Evolutionary conservation across 257 asterid species (phyloP), one percentile per base, ranked within the genome.

Genomic region (Dorcoceras hygrometricum): DNA sequence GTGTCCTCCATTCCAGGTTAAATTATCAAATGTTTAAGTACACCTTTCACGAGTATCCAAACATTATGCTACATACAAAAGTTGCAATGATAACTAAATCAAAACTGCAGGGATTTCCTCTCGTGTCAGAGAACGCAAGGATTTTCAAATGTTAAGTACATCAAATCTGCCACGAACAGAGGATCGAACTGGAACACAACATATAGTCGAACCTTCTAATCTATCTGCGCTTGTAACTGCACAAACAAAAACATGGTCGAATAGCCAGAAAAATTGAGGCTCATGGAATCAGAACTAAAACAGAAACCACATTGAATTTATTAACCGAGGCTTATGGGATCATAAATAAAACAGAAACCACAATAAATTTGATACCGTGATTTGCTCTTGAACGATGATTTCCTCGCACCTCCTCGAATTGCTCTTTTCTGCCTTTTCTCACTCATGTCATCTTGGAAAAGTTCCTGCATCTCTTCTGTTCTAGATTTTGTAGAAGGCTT

Each of bases 371-470:
- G 59, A 22, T 84, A 91, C 97, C 98, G 68, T 75, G 98, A 81
- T 83, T 89, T 91, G 95, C 97, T 91, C 81, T 91, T 91, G 82
- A 91, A 91, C 2, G 97, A 73, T 68, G 96, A 86, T 67, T 89
- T 85, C 81, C 80, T 86, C 43, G n/a, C n/a, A n/a, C 84, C 89
- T 20, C 66, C 81, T 25, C 67, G 71, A 25, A 59, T 69, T 0
- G 75, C 63, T 71, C 78, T 82, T 67, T 76, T 90, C 81, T 84
- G 95, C 75, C 79, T 86, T 75, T 80, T 88, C 75, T 90, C 95
- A 26, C 88, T 87, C 97, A 82, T 85, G 82, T 94, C 97, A 63
- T 68, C 84, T 76, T 87, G 85, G 79, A 88, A 94, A 39, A 90
- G 95, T 74, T 88, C 97, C 60, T 77, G 83, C 89, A 82, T 94